These are phyloP conservation scores for Aegilops umbellulata DNA, from an alignment of 176 grass and related monocot species.

Conservation along the genomic window DNA sequence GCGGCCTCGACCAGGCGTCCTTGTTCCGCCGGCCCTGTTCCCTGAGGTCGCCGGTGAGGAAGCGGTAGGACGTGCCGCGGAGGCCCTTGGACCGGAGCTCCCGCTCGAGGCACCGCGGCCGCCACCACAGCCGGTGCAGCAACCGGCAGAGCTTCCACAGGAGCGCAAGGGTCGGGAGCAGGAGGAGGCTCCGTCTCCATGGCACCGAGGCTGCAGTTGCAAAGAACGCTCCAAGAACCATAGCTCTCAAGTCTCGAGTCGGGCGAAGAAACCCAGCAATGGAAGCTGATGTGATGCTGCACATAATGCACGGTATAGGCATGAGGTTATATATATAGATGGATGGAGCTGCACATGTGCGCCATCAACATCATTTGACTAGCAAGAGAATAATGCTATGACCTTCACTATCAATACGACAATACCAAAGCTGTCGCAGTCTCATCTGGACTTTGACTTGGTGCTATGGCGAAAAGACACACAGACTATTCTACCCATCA, in stretches of 20 bases:
- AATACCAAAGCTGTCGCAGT: neutral
- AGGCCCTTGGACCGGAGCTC: neutral
- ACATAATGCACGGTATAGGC: neutral
- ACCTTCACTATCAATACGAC: neutral
- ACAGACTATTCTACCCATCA: neutral
- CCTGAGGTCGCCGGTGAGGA: neutral
- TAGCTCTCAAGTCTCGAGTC: neutral
- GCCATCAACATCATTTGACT: neutral
- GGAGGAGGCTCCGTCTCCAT: neutral
- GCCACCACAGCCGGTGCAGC: neutral
- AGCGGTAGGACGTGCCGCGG: neutral
- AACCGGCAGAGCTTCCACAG: neutral
- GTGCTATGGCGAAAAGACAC: neutral
- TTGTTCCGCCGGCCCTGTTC: neutral
- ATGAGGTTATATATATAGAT: neutral
- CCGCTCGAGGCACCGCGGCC: neutral
- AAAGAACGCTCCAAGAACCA: neutral
- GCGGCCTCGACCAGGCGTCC: neutral
- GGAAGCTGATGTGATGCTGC: neutral
- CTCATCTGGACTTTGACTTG: neutral
- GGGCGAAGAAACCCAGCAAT: neutral
- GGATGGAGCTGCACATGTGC: neutral
- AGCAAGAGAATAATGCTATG: neutral
- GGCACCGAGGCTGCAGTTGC: neutral
- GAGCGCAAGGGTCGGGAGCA: neutral